Percentiles rank a stretch among this genome's conserved stretches.
phyloP scores from a whole-genome alignment of 2,329 filamentous ascomycete genomes.

The Furcasterigmium sp. region DNA sequence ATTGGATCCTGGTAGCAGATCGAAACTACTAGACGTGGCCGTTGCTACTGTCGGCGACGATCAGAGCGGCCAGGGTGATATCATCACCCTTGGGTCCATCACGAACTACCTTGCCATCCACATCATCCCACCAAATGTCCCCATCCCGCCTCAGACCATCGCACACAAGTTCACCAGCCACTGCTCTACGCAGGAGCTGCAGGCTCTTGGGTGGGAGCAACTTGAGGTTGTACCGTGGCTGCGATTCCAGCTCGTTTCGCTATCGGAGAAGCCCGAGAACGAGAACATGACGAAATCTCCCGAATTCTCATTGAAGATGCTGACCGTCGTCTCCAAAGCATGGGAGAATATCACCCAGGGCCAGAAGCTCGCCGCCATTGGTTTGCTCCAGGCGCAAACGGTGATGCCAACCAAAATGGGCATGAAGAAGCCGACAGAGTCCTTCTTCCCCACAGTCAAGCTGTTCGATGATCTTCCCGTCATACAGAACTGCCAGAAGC shows the following conservation, averaged over 20 bases:
- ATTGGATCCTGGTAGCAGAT: conserved; percentile 63
- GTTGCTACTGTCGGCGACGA: conserved; percentile 63
- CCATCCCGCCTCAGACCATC: conserved; percentile 75
- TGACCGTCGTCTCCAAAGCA: conserved; percentile 78
- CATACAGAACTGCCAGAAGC: conserved; percentile 66
- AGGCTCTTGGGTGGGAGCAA: conserved; percentile 80
- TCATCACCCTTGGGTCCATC: conserved; percentile 75
- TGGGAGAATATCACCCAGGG: conserved; percentile 74
- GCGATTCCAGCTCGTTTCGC: conserved; percentile 68
- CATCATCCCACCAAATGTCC: conserved; percentile 75
- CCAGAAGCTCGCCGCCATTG: conserved; percentile 60
- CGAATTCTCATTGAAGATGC: conserved; percentile 69
- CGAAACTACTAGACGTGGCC: conserved; percentile 71
- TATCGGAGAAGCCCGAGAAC: conserved; percentile 52
- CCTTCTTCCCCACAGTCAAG: conserved; percentile 91
- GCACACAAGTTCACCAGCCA: conserved; percentile 77
- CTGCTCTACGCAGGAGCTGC: conserved; percentile 62
- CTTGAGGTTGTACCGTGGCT: conserved; percentile 85
- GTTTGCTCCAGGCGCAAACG: conserved; percentile 60
- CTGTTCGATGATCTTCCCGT: conserved; percentile 90
- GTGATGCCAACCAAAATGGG: conserved; percentile 88
- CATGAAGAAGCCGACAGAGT: conserved; percentile 78
- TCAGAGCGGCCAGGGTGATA: conserved; percentile 55
- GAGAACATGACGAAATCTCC: conserved; percentile 68
- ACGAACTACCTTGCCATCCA: conserved; percentile 69